phyloP scores from a whole-genome alignment of 768 basidiomycete species.

The Leccinum truebloodii region DNA sequence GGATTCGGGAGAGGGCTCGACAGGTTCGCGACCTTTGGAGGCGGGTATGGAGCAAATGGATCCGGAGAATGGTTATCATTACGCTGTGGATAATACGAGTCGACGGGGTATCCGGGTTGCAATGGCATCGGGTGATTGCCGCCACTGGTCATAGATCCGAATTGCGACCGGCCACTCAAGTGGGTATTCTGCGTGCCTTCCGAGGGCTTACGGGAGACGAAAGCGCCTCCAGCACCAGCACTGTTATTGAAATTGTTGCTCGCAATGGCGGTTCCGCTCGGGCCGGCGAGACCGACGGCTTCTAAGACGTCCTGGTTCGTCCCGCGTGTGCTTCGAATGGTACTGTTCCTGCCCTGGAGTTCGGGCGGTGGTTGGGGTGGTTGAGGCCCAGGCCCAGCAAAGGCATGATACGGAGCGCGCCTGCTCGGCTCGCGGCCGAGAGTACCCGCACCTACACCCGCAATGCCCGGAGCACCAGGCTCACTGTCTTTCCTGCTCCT shows the following conservation, averaged over 20 bases:
- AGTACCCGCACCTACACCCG: slow-evolving; percentile 36
- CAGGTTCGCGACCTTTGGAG: background rate
- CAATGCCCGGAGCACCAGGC: slow-evolving; percentile 42
- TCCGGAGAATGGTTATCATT: slow-evolving; percentile 22
- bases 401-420: slow-evolving; percentile 40
- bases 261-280: background rate
- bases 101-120: slow-evolving; percentile 30
- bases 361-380: slow-evolving; percentile 22
- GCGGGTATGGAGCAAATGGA: slow-evolving; percentile 34
- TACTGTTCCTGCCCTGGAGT: slow-evolving; percentile 14
- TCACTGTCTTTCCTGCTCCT: slow-evolving; percentile 33
- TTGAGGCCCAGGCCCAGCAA: slow-evolving; percentile 34
- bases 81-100: slow-evolving; percentile 27
- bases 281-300: slow-evolving; percentile 26
- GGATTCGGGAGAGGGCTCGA: slow-evolving; percentile 23
- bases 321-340: slow-evolving; percentile 22
- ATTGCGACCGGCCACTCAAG: slow-evolving; percentile 21
- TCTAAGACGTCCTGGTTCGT: slow-evolving; percentile 31
- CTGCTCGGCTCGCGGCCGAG: slow-evolving; percentile 31
- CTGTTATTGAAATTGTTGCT: slow-evolving; percentile 1
- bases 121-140: slow-evolving; percentile 16
- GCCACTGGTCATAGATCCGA: slow-evolving; percentile 20
- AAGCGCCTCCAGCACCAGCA: slow-evolving; percentile 6
- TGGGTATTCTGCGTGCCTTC: slow-evolving; percentile 31
- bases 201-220: slow-evolving; percentile 27